Evolutionary conservation across 495 filamentous ascomycete genomes (phyloP), one percentile per base, ranked within the genome.

Genomic region (Lasiosphaeria miniovina): DNA sequence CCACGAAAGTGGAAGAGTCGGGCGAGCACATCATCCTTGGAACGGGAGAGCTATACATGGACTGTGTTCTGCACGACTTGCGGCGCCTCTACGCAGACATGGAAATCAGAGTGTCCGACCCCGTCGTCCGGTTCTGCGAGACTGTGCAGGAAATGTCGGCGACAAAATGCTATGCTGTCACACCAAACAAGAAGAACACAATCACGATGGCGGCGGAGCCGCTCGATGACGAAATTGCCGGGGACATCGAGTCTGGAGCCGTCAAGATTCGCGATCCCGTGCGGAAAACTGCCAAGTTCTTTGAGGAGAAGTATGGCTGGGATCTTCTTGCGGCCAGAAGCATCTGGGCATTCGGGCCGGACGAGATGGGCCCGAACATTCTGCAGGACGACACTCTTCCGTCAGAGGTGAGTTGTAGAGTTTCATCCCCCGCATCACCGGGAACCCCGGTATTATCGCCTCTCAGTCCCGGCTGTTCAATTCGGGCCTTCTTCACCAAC

Each of bases 151-250:
- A 98, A 70, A 95, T 91, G 53, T 96, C 90, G 17, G 92, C 93
- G 34, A 96, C 96, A 59, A 97, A 97, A 79, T 98, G 94, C 72
- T 98, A 96, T 73, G 93, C 94, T 10, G 84, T 96, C 64, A 98
- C 94, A 4, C 94, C 94, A 6, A 98, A 98, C 75, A 98, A 98
- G 71, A 96, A 96, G 76, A 98, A 98, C 76, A 97, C 96, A 73
- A 90, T 98, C 70, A 98, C 94, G 51, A 96, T 98, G 91, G 88
- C 96, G 49, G 94, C 95, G 32, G 94, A 98, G 66, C 92, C 93
- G 14, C 76, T 98, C 46, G 94, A 98, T 67, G 86, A 93, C 54
- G 95, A 93, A 14, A 96, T 98, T 63, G 91, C 93, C 14, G 89
- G 93, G 67, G 94, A 98, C 66, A 98, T 98, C 61, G 94, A 98